These are phyloP conservation scores for Candida verbasci DNA, from an alignment of 805 yeast species.

Conservation along the genomic window DNA sequence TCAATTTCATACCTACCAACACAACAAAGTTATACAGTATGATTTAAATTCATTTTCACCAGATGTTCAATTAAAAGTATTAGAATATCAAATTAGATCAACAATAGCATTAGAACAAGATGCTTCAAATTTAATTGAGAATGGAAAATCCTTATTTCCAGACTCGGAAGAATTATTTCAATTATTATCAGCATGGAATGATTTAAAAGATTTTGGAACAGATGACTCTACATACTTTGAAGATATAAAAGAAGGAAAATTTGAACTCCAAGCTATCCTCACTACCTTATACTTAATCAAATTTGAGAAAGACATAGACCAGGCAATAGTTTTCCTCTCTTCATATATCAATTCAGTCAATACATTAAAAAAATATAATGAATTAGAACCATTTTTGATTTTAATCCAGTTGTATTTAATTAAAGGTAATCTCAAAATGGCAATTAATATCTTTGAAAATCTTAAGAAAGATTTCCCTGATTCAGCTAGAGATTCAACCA, in stretches of 20 bases:
- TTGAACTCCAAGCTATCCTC: slow-evolving; percentile 39
- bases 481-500: slow-evolving; percentile 55
- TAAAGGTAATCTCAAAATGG: slow-evolving; percentile 31
- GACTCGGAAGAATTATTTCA: slow-evolving; percentile 32
- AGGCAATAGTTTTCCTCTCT: slow-evolving; percentile 29
- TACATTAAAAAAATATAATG: slow-evolving; percentile 19
- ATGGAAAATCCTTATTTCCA: slow-evolving; percentile 29
- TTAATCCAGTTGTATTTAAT: slow-evolving; percentile 37
- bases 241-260: slow-evolving; percentile 28
- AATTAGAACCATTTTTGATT: slow-evolving; percentile 39
- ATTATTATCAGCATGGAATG: slow-evolving; percentile 40
- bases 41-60: slow-evolving; percentile 33
- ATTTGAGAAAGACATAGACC: slow-evolving; percentile 31
- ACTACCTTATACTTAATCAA: slow-evolving; percentile 36
- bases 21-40: slow-evolving; percentile 38
- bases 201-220: slow-evolving; percentile 38
- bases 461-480: slow-evolving; percentile 30
- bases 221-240: slow-evolving; percentile 41
- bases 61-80: slow-evolving; percentile 34
- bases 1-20: slow-evolving; percentile 59
- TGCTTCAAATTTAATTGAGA: slow-evolving; percentile 35
- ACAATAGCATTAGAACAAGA: slow-evolving; percentile 33
- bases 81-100: slow-evolving; percentile 39
- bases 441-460: slow-evolving; percentile 26
- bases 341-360: slow-evolving; percentile 19